Conservation (phyloP, 2,329 filamentous ascomycete species). For the Colletotrichum lini region DNA sequence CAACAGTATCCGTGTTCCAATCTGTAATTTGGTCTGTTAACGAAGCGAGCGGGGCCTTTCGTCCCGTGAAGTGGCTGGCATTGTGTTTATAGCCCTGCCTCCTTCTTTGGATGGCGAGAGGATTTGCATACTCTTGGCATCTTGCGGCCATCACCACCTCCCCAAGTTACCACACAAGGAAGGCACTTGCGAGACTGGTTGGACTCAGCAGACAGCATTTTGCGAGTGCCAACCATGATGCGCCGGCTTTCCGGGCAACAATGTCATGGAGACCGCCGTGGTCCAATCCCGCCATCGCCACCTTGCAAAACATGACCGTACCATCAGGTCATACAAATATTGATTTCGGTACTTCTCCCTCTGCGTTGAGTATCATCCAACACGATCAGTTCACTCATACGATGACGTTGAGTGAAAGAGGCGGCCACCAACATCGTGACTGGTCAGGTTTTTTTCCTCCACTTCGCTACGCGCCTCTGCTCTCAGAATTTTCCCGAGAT, state of each 20-base stretch:
- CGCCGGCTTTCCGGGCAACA: not conserved
- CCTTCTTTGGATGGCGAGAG: not conserved
- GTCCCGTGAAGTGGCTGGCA: not conserved
- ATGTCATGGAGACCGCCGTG: not conserved
- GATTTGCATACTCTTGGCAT: not conserved
- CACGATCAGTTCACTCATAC: too few relatives aligned
- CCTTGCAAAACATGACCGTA: not conserved
- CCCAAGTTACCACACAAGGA: not conserved
- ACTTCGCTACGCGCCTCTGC: not conserved
- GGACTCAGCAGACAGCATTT: not conserved
- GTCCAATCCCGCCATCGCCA: constrained; percentile 10
- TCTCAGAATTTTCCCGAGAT: not conserved
- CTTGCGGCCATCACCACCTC: not conserved
- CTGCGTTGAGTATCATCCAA: not conserved
- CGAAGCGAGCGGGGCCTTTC: not conserved
- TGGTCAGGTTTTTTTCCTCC: not conserved
- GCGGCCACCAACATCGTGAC: not conserved
- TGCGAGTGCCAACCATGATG: not conserved
- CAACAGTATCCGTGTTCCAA: not conserved
- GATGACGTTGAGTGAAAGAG: not conserved
- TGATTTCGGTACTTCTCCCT: not conserved
- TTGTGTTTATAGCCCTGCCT: not conserved
- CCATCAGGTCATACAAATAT: not conserved
- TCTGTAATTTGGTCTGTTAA: not conserved
- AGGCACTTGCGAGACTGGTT: not conserved